These are phyloP conservation scores for Mycena latifolia DNA, from an alignment of 768 basidiomycete genomes.

Conservation along the genomic window DNA sequence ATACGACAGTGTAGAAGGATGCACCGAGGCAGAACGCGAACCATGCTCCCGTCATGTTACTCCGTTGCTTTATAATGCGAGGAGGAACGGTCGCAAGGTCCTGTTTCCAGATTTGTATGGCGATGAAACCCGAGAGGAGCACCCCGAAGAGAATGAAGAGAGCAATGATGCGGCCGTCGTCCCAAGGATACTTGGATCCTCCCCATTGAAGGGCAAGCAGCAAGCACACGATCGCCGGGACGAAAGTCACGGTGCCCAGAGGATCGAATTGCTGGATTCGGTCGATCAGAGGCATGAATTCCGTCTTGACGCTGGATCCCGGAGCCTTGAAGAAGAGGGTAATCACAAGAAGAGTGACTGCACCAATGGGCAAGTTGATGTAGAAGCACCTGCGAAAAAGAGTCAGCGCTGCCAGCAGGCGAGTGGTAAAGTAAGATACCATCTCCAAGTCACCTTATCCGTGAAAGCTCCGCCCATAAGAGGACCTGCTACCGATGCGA, in stretches of 20 bases:
- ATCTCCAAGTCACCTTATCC: slow-evolving; percentile 50
- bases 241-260: slow-evolving; percentile 1
- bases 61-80: slow-evolving; percentile 10
- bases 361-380: slow-evolving; percentile 35
- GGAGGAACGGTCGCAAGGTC: slow-evolving; percentile 12
- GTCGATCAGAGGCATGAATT: neutral
- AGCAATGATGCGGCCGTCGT: slow-evolving; percentile 8
- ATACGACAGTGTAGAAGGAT: slow-evolving; percentile 9
- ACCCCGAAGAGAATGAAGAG: slow-evolving; percentile 14
- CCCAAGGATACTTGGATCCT: slow-evolving; percentile 22
- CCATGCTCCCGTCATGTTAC: neutral
- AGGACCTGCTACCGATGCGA: slow-evolving; percentile 8
- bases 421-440: slow-evolving; percentile 36
- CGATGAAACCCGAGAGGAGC: neutral
- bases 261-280: slow-evolving; percentile 10
- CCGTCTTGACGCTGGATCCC: neutral
- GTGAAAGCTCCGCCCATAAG: slow-evolving; percentile 38
- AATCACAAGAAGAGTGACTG: slow-evolving; percentile 6
- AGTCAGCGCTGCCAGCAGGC: neutral
- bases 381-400: neutral
- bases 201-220: slow-evolving; percentile 24
- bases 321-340: slow-evolving; percentile 33
- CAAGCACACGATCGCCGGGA: slow-evolving; percentile 7
- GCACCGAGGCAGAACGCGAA: slow-evolving; percentile 2
- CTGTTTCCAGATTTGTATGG: slow-evolving; percentile 10